These are phyloP conservation scores for Aspergillus pseudoterreus DNA, from an alignment of 2,329 filamentous ascomycete species.

Conservation along the genomic window DNA sequence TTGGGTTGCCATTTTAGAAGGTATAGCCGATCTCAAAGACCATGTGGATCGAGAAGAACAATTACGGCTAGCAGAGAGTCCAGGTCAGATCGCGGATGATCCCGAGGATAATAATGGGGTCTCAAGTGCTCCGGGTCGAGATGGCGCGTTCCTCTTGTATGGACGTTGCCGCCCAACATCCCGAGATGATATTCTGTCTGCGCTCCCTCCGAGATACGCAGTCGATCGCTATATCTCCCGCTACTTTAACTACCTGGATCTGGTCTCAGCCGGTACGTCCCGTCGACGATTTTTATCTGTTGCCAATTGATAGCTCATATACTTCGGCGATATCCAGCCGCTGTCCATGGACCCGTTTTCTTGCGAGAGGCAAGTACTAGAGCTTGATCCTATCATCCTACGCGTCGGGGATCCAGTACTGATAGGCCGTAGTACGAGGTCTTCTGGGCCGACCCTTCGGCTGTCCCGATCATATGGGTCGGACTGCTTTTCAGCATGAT, in stretches of 20 bases:
- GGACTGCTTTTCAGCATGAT: constrained; percentile 43
- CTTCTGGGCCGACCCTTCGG: constrained; percentile 42
- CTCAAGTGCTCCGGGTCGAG: neutral
- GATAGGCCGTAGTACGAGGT: constrained; percentile 32
- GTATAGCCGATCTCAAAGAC: constrained; percentile 23
- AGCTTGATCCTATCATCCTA: constrained; percentile 6
- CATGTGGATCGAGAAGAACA: constrained; percentile 21
- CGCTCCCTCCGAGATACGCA: constrained; percentile 17
- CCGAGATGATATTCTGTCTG: constrained; percentile 18
- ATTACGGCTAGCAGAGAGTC: constrained; percentile 7
- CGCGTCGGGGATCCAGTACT: neutral
- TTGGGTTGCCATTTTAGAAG: constrained; percentile 25
- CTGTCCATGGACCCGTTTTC: constrained; percentile 27
- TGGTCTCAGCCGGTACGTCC: constrained; percentile 15
- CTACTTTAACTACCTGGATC: constrained; percentile 25
- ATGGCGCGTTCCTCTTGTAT: constrained; percentile 12
- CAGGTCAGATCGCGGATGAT: constrained; percentile 3
- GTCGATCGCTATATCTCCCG: constrained; percentile 24
- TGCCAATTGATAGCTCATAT: constrained; percentile 5
- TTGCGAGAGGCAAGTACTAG: constrained; percentile 25
- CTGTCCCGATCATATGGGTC: constrained; percentile 41
- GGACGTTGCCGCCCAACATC: constrained; percentile 8
- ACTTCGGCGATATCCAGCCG: constrained; percentile 7
- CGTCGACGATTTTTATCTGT: neutral
- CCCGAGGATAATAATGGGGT: neutral